Conservation (phyloP, 2,329 filamentous ascomycete species). For the Claviceps humidiphila region DNA sequence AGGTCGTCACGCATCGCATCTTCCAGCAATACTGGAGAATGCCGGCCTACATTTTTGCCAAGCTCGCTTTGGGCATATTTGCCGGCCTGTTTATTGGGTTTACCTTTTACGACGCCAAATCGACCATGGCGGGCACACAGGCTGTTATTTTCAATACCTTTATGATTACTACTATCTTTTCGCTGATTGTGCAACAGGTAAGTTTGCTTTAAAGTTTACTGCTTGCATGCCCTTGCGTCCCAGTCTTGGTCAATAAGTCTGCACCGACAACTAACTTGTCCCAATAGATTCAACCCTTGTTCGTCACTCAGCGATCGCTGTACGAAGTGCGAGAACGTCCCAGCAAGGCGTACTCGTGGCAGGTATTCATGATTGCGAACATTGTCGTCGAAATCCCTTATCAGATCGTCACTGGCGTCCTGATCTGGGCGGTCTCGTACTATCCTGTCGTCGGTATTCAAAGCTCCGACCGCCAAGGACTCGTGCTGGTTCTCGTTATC, state of each 20-base stretch:
- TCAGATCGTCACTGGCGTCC: constrained; percentile 48
- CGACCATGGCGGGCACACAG: constrained; percentile 55
- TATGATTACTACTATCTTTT: constrained; percentile 64
- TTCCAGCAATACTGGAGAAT: constrained; percentile 79
- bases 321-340: constrained; percentile 70
- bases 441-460: constrained; percentile 43
- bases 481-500: constrained; percentile 52
- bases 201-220: background rate
- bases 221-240: too few species aligned
- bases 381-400: constrained; percentile 61
- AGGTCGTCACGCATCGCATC: constrained; percentile 51
- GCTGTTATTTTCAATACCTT: constrained; percentile 65
- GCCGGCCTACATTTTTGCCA: constrained; percentile 65
- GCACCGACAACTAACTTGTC: background rate
- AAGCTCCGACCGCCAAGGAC: constrained; percentile 40
- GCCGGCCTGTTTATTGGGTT: constrained; percentile 62
- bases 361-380: constrained; percentile 58
- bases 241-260: too few species aligned
- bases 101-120: constrained; percentile 46
- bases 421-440: constrained; percentile 56
- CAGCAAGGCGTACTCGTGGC: constrained; percentile 63
- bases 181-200: constrained; percentile 51
- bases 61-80: constrained; percentile 46
- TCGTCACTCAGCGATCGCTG: constrained; percentile 57
- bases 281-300: constrained; percentile 47